Evolutionary conservation across 805 yeast species (phyloP).

Genomic region (Candida verbasci): DNA sequence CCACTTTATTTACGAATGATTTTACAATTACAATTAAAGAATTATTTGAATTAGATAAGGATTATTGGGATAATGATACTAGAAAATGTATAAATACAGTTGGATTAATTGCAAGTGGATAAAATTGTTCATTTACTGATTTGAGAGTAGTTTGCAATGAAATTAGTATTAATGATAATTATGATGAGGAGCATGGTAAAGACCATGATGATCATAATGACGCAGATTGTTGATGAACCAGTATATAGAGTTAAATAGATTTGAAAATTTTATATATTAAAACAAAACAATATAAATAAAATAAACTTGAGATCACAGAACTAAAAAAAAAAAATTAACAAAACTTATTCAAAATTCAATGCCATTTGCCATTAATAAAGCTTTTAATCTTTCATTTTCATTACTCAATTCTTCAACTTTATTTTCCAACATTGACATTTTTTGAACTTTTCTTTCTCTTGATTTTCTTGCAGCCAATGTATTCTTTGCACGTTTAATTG

Average conservation of each 20-base stretch:
- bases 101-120: not conserved
- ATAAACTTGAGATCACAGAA: too few species aligned
- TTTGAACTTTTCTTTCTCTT: conserved; percentile 86
- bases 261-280: too few species aligned
- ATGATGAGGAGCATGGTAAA: too few species aligned
- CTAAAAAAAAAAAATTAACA: not conserved
- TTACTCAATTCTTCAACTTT: conserved; percentile 64
- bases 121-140: not conserved
- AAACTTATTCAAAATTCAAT: conserved; percentile 9
- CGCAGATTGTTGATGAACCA: too few species aligned
- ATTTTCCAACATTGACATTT: conserved; percentile 78
- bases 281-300: too few species aligned
- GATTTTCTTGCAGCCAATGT: conserved; percentile 98
- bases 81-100: not conserved
- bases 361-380: conserved; percentile 34
- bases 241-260: too few species aligned
- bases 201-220: too few species aligned
- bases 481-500: conserved; percentile 89
- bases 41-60: not conserved
- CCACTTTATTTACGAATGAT: not conserved
- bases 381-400: conserved; percentile 61
- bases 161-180: too few species aligned
- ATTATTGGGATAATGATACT: not conserved
- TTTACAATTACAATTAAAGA: not conserved
- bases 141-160: too few species aligned